Evolutionary conservation across 2,329 filamentous ascomycete genomes (phyloP), one percentile per base, ranked within the genome.

Genomic region (Monosporascus sp.): DNA sequence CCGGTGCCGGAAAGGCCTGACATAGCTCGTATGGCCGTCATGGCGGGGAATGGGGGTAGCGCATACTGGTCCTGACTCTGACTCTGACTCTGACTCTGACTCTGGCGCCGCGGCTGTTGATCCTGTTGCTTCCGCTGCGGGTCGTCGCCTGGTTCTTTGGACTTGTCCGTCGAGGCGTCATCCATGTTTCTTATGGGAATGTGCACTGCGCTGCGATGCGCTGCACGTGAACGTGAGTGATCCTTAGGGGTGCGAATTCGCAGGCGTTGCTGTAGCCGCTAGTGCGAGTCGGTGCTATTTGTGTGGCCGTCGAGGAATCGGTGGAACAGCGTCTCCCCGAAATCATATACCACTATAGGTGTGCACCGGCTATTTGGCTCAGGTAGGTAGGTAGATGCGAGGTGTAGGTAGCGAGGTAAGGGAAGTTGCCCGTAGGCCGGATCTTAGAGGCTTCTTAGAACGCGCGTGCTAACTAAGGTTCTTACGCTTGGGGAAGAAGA

Each of bases 101-200:
- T 18, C 42, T 25, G n/a, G 3, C 17, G 4, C 31, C 9, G 51
- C 50, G 52, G 56, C 56, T 55, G 56, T 6, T 46, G 24, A 3
- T n/a, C 42, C 42, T 8, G 42, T 6, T 45, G 54, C 48, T 57
- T 58, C 56, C 52, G 54, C 46, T 60, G 56, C 61, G 60, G 61
- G 55, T 62, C 60, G 54, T 59, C 56, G 59, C 50, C 53, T 51
- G 57, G 52, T 47, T 50, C 47, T 50, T 57, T 56, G 51, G 54
- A 54, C 57, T 58, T 51, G 54, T 54, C 56, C 53, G 51, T 57
- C 50, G 59, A 54, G 54, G 56, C 54, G 54, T 56, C 56, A 53
- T 62, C 62, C 63, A 65, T 65, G 57, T 45, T 62, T 51, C 24
- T 3, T n/a, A 17, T 18, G 14, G 39, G n/a, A 42, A 42, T 22